These are phyloP conservation scores for Phytophthora lateralis DNA, from an alignment of 352 stramenopile species.

Conservation along the genomic window DNA sequence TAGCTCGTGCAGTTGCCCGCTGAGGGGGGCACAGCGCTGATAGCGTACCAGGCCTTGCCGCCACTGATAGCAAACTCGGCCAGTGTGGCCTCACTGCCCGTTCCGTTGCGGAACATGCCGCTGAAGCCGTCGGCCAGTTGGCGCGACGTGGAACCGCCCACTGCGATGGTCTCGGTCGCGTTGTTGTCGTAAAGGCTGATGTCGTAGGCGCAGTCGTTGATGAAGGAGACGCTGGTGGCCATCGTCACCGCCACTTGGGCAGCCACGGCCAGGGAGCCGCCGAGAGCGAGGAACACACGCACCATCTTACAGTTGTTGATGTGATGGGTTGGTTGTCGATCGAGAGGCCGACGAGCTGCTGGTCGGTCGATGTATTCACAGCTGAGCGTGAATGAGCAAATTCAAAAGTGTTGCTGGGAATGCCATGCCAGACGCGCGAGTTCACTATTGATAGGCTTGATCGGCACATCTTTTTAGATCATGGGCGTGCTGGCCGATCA, in stretches of 20 bases:
- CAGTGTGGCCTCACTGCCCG: constrained; percentile 47
- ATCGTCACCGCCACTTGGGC: constrained; percentile 33
- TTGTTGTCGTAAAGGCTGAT: constrained; percentile 62
- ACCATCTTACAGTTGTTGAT: constrained; percentile 20
- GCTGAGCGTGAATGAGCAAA: constrained; percentile 26
- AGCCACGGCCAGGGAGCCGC: constrained; percentile 31
- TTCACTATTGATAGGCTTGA: constrained; percentile 24
- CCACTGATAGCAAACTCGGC: constrained; percentile 55
- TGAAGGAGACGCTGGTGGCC: constrained; percentile 38
- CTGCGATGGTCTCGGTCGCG: constrained; percentile 29
- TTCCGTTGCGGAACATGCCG: constrained; percentile 71
- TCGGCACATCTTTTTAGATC: constrained; percentile 23
- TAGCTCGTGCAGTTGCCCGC: constrained; percentile 59
- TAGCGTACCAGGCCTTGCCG: constrained; percentile 59
- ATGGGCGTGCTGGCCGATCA: constrained; percentile 14
- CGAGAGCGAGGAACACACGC: constrained; percentile 35
- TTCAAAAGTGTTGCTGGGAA: constrained; percentile 15
- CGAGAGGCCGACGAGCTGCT: constrained; percentile 7
- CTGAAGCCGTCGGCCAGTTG: constrained; percentile 43
- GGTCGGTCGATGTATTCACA: constrained; percentile 31
- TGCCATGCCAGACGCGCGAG: constrained; percentile 11
- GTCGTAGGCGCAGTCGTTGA: constrained; percentile 52
- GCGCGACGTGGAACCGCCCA: constrained; percentile 36
- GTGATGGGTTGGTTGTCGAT: neutral
- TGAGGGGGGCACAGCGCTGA: constrained; percentile 60